Conservation (phyloP, 208 protist genomes). For the Trypanosoma platydactyli region DNA sequence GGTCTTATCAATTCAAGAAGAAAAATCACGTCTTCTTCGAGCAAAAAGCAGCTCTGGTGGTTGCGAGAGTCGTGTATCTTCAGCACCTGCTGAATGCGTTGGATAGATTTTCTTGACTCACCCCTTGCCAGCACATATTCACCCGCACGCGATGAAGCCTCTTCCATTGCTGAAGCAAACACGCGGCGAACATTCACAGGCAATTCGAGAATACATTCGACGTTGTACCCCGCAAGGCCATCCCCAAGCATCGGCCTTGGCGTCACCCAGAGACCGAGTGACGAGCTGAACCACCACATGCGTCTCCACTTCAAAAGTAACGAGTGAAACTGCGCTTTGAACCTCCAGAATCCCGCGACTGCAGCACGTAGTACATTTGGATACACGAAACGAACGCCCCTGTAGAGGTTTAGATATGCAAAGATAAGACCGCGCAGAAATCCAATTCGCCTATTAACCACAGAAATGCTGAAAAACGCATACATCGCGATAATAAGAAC, state of each 20-base stretch:
- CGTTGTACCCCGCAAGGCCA: neutral
- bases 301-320: conserved; percentile 4
- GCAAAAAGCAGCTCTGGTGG: conserved; percentile 4
- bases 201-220: conserved; percentile 8
- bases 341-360: neutral
- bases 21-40: conserved; percentile 21
- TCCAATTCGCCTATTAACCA: neutral
- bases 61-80: neutral
- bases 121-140: neutral
- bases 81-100: conserved; percentile 12
- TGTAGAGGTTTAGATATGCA: conserved; percentile 2
- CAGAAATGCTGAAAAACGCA: conserved; percentile 5
- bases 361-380: neutral
- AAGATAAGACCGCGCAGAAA: neutral
- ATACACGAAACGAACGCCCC: neutral
- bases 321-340: neutral
- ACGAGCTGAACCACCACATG: conserved; percentile 23
- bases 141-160: neutral
- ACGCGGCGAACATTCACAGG: conserved; percentile 6
- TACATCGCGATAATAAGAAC: conserved; percentile 13
- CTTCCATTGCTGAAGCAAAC: conserved; percentile 4
- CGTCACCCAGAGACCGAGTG: conserved; percentile 13
- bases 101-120: neutral
- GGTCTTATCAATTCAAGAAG: conserved; percentile 10
- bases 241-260: neutral